These are phyloP conservation scores for Suhomyces kilbournensis DNA, from an alignment of 805 yeast species.

Conservation along the genomic window DNA sequence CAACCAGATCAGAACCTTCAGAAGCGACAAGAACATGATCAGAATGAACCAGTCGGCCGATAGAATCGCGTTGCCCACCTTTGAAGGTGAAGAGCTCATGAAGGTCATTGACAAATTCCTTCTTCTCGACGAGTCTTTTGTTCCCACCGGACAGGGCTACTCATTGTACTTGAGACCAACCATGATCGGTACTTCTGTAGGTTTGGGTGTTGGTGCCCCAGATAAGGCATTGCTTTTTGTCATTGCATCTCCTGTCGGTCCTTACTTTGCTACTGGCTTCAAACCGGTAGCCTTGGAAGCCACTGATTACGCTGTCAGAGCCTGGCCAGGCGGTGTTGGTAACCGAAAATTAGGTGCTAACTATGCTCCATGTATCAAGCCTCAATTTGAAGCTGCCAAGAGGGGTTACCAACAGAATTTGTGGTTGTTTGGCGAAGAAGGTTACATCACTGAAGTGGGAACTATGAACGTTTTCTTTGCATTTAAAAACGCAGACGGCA, in stretches of 20 bases:
- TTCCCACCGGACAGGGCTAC: conserved; percentile 85
- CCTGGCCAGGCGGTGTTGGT: conserved; percentile 99
- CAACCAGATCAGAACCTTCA: conserved; percentile 64
- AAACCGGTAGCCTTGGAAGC: conserved; percentile 94
- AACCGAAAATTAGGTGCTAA: conserved; percentile 95
- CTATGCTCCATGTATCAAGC: conserved; percentile 92
- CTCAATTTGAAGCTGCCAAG: conserved; percentile 84
- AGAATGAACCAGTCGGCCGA: conserved; percentile 88
- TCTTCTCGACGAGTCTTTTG: conserved; percentile 68
- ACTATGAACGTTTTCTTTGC: conserved; percentile 95
- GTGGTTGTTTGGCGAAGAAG: conserved; percentile 93
- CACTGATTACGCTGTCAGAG: conserved; percentile 93
- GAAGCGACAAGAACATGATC: conserved; percentile 88
- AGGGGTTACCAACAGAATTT: conserved; percentile 95
- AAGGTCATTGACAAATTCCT: conserved; percentile 75
- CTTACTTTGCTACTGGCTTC: conserved; percentile 92
- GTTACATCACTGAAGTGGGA: conserved; percentile 89
- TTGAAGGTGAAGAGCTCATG: conserved; percentile 74
- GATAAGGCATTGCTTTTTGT: conserved; percentile 77
- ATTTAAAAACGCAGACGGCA: conserved; percentile 77
- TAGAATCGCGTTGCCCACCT: conserved; percentile 85
- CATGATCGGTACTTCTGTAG: conserved; percentile 86
- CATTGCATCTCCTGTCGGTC: conserved; percentile 95
- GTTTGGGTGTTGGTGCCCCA: conserved; percentile 85
- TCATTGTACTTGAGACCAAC: conserved; percentile 94